Evolutionary conservation across 345 rosid species (phyloP).

Genomic region (Limnanthes douglasii): DNA sequence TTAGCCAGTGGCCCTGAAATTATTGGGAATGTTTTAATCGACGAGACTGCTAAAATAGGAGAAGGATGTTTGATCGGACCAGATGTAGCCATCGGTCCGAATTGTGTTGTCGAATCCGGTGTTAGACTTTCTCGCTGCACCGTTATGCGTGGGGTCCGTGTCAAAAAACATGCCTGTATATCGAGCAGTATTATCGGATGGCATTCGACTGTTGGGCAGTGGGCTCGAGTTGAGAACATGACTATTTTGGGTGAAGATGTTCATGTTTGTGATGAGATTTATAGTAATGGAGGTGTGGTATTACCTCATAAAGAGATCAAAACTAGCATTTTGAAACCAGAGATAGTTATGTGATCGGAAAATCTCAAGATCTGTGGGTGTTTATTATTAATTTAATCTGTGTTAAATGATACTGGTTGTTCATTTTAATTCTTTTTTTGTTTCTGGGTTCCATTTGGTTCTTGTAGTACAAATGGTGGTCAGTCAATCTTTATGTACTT

Average conservation of each 20-base stretch:
- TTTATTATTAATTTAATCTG: no score
- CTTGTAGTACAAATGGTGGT: no score
- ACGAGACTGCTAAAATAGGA: conserved; percentile 81
- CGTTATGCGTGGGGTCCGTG: conserved; percentile 86
- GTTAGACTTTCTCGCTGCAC: conserved; percentile 96
- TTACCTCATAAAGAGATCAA: conserved; percentile 97
- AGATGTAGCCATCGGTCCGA: conserved; percentile 91
- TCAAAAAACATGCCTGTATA: conserved; percentile 92
- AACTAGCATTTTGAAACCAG: conserved; percentile 93
- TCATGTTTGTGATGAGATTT: conserved; percentile 84
- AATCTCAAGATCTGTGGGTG: conserved; percentile 5
- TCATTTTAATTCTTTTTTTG: no score
- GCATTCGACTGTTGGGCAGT: conserved; percentile 94
- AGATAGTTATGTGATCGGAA: conserved; percentile 80
- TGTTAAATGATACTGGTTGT: no score
- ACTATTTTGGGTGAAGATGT: conserved; percentile 97
- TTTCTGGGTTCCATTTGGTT: no score
- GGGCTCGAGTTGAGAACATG: conserved; percentile 98
- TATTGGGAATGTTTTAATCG: conserved; percentile 77
- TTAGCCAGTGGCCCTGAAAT: conserved; percentile 48
- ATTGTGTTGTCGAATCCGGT: conserved; percentile 84
- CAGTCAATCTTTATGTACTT: no score
- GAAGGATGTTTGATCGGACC: conserved; percentile 98
- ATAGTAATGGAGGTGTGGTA: conserved; percentile 96
- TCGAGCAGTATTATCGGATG: conserved; percentile 94